These are phyloP conservation scores for Phellinidium pouzarii DNA, from an alignment of 1,284 basidiomycete genomes.

Conservation along the genomic window DNA sequence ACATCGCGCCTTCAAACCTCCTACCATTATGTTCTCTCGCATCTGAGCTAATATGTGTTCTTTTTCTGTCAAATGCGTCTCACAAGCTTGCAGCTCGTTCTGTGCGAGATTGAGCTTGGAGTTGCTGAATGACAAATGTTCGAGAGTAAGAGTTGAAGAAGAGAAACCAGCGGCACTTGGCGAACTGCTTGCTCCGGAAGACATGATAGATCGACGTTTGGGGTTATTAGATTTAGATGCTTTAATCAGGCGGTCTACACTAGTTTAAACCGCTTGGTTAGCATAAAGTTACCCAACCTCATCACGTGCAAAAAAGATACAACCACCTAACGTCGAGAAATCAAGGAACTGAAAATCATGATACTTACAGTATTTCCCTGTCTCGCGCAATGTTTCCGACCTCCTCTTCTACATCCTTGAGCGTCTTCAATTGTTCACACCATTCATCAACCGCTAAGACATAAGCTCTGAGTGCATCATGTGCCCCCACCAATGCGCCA, in stretches of 20 bases:
- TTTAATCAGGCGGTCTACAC: constrained; percentile 71
- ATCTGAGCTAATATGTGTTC: constrained; percentile 53
- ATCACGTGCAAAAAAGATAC: no score
- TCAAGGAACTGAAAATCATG: not conserved
- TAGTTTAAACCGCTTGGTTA: constrained; percentile 25
- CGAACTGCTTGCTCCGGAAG: constrained; percentile 21
- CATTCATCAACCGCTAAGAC: constrained; percentile 54
- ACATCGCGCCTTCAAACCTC: constrained; percentile 55
- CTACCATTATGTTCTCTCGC: constrained; percentile 45
- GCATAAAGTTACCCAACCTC: not conserved
- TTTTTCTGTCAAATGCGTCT: constrained; percentile 59
- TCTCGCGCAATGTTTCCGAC: constrained; percentile 62
- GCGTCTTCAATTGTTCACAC: constrained; percentile 49
- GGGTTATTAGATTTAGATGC: constrained; percentile 54
- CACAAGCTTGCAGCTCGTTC: constrained; percentile 70
- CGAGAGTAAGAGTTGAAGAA: constrained; percentile 29
- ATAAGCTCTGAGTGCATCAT: constrained; percentile 62
- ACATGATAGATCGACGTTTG: constrained; percentile 38
- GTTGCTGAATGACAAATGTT: constrained; percentile 25
- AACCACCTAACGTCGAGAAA: not conserved
- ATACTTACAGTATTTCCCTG: constrained; percentile 68
- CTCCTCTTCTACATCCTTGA: constrained; percentile 56
- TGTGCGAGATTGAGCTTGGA: constrained; percentile 61
- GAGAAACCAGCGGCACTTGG: constrained; percentile 32
- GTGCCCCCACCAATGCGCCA: constrained; percentile 51